A percentile compares a stretch with the other conserved stretches of the same genome.
phyloP scores from a whole-genome alignment of 148 eudicot genomes.

The Cornus suecica region DNA sequence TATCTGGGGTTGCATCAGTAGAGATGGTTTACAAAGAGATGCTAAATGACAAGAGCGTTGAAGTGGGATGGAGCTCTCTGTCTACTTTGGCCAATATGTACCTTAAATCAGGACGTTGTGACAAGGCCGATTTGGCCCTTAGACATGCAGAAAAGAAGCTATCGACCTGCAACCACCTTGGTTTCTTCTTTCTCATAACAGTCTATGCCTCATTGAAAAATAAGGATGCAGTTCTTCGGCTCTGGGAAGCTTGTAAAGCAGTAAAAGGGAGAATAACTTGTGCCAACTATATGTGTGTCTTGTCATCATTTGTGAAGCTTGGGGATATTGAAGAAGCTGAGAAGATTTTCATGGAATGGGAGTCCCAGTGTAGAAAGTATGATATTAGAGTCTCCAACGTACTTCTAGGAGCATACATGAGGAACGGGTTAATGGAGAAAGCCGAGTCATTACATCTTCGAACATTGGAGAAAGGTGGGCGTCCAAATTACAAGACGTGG shows the following conservation, averaged over 20 bases:
- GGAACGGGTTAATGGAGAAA: slow-evolving; percentile 27
- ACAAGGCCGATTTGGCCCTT: slow-evolving; percentile 24
- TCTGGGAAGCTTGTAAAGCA: slow-evolving; percentile 30
- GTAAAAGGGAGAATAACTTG: slow-evolving; percentile 24
- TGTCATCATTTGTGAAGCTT: slow-evolving; percentile 29
- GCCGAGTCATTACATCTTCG: slow-evolving; percentile 33
- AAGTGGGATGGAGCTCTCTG: slow-evolving; percentile 33
- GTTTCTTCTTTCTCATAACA: slow-evolving; percentile 31
- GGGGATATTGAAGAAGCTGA: slow-evolving; percentile 31
- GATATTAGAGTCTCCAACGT: slow-evolving; percentile 34
- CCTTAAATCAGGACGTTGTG: slow-evolving; percentile 17
- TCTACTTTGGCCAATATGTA: slow-evolving; percentile 30
- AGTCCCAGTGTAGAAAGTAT: slow-evolving; percentile 23
- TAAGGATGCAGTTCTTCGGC: slow-evolving; percentile 29
- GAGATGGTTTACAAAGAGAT: slow-evolving; percentile 29
- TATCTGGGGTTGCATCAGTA: slow-evolving; percentile 21
- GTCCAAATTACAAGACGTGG: slow-evolving; percentile 37
- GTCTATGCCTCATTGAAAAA: slow-evolving; percentile 21
- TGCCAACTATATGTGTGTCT: slow-evolving; percentile 29
- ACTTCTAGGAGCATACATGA: slow-evolving; percentile 30
- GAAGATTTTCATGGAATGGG: slow-evolving; percentile 29
- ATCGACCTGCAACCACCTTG: slow-evolving; percentile 22
- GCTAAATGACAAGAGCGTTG: slow-evolving; percentile 19
- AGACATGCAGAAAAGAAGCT: slow-evolving; percentile 27
- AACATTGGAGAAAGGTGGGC: slow-evolving; percentile 28